Evolutionary conservation across 768 basidiomycete species (phyloP), one percentile per base, ranked within the genome.

Genomic region (Exidia glandulosa): DNA sequence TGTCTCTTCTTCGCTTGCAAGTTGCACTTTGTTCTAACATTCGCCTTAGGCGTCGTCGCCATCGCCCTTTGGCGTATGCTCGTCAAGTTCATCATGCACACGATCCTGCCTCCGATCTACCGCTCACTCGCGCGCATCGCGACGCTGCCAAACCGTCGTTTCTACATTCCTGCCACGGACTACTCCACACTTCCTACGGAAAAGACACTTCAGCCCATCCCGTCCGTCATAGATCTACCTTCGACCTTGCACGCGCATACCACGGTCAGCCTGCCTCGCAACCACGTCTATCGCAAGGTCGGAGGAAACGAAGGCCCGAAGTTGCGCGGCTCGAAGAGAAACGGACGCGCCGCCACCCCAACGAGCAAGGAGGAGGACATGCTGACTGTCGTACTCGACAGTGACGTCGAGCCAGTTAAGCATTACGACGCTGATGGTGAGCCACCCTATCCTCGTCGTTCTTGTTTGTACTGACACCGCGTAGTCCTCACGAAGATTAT

Each of bases 91-190:
- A 68, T 81, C 2, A 72, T 92, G 23, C 88, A 91, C 65, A 66
- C 82, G 6, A 72, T 87, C 50, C 82, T 97, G 0, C 94, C 94
- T 1, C 90, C 92, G 0, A 76, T 84, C 19, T 96, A 92, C 79
- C 87, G 94, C 60, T 73, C 83, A 50, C 76, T 90, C 62, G 78
- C 88, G 7, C 79, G 78, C 31, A 76, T 82, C 37, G 79, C 90
- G 66, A 76, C 76, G 7, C 81, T 97, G 3, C 95, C 94, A 0
- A 83, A 85, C 62, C 81, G 95, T 10, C 79, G 91, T 16, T 92
- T 91, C 73, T 96, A 98, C 70, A 88, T 86, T 4, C 87, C 92
- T 31, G 90, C 94, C 32, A 93, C 92, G 66, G 93, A 94, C 65
- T 96, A 96, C 71, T 79, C 77, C 32, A 78, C 71, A 30, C 63